Conservation (phyloP, 225 moss, liverwort and hornwort species). For the Pseudoscleropodium purum region DNA sequence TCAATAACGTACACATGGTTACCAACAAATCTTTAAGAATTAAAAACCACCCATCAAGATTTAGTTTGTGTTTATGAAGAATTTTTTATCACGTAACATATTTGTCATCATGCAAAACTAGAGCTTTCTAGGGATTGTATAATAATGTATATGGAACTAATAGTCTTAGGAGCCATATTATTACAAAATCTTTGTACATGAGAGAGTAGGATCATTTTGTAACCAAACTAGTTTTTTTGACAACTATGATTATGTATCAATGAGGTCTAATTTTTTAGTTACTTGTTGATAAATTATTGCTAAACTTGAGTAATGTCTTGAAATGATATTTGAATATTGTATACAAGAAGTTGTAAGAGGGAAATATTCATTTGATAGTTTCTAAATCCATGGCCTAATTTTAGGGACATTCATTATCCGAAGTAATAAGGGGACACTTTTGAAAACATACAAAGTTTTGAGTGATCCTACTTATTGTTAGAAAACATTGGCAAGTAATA, state of each 20-base stretch:
- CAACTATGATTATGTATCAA: background rate
- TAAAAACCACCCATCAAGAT: background rate
- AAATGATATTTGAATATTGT: background rate
- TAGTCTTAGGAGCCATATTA: background rate
- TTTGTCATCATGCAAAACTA: background rate
- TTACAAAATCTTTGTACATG: background rate
- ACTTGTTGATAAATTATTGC: background rate
- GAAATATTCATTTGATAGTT: background rate
- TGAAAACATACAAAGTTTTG: background rate
- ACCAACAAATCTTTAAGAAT: rapidly evolving
- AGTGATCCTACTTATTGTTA: background rate
- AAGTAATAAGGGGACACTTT: background rate
- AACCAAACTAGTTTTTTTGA: too few relatives aligned
- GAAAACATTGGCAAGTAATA: background rate
- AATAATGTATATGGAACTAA: background rate
- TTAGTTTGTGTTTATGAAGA: too few relatives aligned
- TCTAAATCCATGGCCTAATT: background rate
- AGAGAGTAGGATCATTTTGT: background rate
- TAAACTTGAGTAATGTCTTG: too few relatives aligned
- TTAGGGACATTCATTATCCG: background rate
- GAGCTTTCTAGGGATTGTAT: rapidly evolving
- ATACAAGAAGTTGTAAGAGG: background rate
- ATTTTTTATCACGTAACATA: background rate
- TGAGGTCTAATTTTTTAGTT: too few relatives aligned
- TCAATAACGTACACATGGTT: rapidly evolving